A percentile compares a stretch with the other conserved stretches of the same genome.
Conservation (phyloP, 2,329 filamentous ascomycete species). For the Ilyonectria sp. region DNA sequence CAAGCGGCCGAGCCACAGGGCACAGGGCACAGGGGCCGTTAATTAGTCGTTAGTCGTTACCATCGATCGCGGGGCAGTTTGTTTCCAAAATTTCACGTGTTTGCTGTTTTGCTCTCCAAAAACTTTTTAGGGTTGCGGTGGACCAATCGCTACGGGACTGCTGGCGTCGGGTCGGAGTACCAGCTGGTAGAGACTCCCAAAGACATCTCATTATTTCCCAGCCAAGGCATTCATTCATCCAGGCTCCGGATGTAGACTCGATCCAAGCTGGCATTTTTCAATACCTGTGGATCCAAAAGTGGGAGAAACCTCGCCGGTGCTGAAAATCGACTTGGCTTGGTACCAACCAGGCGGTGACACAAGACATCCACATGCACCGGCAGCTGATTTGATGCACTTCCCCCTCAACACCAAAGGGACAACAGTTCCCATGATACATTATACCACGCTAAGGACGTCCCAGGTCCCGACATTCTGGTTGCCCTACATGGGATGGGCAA, state of each 20-base stretch:
- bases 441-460: slow-evolving; percentile 14
- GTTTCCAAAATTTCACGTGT: slow-evolving; percentile 29
- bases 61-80: slow-evolving; percentile 28
- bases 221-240: background rate
- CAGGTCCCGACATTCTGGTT: slow-evolving; percentile 24
- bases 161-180: background rate
- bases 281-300: background rate
- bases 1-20: background rate
- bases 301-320: background rate
- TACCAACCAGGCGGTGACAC: slow-evolving; percentile 27
- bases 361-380: slow-evolving; percentile 7
- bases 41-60: background rate
- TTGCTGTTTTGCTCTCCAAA: background rate
- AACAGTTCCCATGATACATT: slow-evolving; percentile 3
- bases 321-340: background rate
- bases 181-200: slow-evolving; percentile 10
- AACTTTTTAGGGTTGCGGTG: background rate
- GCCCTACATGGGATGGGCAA: slow-evolving; percentile 17
- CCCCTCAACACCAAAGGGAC: slow-evolving; percentile 16
- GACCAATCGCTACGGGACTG: background rate
- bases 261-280: background rate
- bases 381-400: slow-evolving; percentile 11
- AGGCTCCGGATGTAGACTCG: background rate
- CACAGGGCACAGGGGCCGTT: background rate
- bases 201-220: background rate